These are phyloP conservation scores for Carex myosuroides DNA, from an alignment of 176 grass and related monocot species.

Conservation along the genomic window DNA sequence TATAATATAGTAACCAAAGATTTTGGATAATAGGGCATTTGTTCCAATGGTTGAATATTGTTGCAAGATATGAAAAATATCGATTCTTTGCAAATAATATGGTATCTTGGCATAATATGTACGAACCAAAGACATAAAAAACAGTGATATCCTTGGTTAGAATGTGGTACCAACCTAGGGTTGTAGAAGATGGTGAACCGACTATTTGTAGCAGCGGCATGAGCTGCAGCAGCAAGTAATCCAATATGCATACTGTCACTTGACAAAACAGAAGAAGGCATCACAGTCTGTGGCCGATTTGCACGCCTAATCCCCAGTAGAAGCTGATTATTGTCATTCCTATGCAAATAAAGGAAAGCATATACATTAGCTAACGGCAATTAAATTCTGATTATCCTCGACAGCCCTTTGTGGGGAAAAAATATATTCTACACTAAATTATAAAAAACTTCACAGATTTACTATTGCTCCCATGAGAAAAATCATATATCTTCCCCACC, in stretches of 20 bases:
- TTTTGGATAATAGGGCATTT: not conserved
- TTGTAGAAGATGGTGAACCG: constrained; percentile 99
- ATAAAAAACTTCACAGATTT: not conserved
- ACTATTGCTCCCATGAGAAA: not conserved
- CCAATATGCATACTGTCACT: constrained; percentile 99
- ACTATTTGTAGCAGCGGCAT: constrained; percentile 94
- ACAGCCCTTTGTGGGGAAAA: not conserved
- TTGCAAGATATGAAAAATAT: not conserved
- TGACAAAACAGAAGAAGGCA: constrained; percentile 98
- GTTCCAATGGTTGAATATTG: not conserved
- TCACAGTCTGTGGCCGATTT: constrained; percentile 76
- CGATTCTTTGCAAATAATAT: not conserved
- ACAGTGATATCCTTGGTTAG: not conserved
- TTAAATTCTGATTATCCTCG: not conserved
- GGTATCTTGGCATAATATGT: not conserved
- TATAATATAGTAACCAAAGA: not conserved
- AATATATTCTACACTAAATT: not conserved
- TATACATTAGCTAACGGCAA: not conserved
- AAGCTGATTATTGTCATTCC: constrained; percentile 95
- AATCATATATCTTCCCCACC: not conserved
- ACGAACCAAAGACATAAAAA: not conserved
- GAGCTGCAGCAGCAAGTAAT: constrained; percentile 91
- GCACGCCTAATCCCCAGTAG: constrained; percentile 90
- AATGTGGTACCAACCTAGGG: constrained; percentile 52
- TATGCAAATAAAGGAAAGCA: constrained; percentile 22